A percentile compares a stretch with the other conserved stretches of the same genome.
phyloP scores from a whole-genome alignment of 768 basidiomycete genomes.

The Pilatotrama ljubarskyi region DNA sequence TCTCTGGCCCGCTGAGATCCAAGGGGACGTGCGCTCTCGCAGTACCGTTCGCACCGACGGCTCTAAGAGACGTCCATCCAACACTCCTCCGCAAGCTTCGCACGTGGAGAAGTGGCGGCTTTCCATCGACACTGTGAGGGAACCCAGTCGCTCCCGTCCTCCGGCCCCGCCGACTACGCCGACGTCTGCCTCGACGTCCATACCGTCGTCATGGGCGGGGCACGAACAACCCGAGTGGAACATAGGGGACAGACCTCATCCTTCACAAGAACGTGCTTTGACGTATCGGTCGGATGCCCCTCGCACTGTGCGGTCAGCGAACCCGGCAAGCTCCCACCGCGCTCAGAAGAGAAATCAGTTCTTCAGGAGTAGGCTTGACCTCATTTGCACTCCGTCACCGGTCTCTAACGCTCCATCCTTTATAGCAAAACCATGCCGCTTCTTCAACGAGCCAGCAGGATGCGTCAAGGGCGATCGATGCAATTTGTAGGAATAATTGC shows the following conservation, averaged over 20 bases:
- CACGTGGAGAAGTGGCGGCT: constrained; percentile 12
- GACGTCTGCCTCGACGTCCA: neutral
- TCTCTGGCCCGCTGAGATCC: no score
- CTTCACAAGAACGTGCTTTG: neutral
- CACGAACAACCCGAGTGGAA: neutral
- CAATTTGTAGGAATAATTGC: constrained; percentile 13
- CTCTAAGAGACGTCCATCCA: neutral
- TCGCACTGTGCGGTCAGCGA: neutral
- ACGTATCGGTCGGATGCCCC: neutral
- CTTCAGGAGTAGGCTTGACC: constrained; percentile 16
- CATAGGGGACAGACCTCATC: neutral
- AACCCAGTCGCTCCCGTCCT: neutral
- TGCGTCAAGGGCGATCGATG: constrained; percentile 24
- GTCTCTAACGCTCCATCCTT: neutral
- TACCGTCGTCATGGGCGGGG: neutral
- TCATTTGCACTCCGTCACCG: neutral
- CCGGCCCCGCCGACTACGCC: constrained; percentile 15
- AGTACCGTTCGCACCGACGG: neutral
- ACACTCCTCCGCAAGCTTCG: neutral
- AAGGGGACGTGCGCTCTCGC: no score
- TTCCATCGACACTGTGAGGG: neutral
- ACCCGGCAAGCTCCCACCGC: neutral
- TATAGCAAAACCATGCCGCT: constrained; percentile 23
- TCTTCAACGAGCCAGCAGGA: constrained; percentile 15
- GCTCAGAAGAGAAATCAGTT: constrained; percentile 14